Evolutionary conservation across 768 basidiomycete species (phyloP).

Genomic region (Cystobasidium onofrii): DNA sequence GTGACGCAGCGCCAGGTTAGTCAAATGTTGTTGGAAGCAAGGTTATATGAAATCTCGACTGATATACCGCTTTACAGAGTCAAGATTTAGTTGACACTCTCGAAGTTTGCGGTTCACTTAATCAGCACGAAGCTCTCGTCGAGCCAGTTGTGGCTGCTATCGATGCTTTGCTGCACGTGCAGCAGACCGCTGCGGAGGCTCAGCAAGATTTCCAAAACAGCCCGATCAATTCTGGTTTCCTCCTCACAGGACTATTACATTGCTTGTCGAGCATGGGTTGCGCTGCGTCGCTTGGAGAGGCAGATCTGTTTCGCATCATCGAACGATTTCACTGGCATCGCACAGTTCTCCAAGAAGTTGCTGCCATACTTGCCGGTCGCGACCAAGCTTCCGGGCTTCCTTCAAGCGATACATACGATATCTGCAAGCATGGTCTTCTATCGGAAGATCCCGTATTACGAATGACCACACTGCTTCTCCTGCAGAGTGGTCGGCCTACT

Average conservation of each 20-base stretch:
- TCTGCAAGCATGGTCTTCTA: conserved; percentile 52
- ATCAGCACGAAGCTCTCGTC: background rate
- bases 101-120: background rate
- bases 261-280: background rate
- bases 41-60: background rate
- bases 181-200: background rate
- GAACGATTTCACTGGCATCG: conserved; percentile 23
- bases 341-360: conserved; percentile 36
- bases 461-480: conserved; percentile 50
- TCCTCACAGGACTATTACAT: background rate
- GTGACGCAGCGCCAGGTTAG: conserved; percentile 21
- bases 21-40: background rate
- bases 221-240: background rate
- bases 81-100: conserved; percentile 31
- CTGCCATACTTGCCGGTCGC: background rate
- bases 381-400: background rate
- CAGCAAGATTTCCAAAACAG: background rate
- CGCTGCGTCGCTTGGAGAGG: conserved; percentile 8
- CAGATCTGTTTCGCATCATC: conserved; percentile 14
- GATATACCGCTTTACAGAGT: background rate
- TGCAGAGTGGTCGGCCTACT: background rate
- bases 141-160: background rate
- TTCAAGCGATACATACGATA: conserved; percentile 22
- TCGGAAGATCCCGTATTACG: background rate
- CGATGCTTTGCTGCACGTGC: background rate